These are phyloP conservation scores for Aquilaria yunnanensis DNA, from an alignment of 345 rosid species.

Conservation along the genomic window DNA sequence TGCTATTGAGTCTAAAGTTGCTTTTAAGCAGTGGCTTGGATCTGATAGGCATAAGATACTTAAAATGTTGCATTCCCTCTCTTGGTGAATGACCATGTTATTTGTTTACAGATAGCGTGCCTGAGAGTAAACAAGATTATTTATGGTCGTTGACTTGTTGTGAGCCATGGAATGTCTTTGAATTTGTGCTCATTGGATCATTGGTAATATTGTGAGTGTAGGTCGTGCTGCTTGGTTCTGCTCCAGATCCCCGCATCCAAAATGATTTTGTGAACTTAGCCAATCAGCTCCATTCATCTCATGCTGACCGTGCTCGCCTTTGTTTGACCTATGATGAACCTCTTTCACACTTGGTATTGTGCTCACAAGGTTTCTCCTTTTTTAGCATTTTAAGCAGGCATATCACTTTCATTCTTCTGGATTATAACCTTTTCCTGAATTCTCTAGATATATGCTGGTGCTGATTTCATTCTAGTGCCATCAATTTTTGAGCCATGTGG, in stretches of 20 bases:
- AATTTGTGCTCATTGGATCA: conserved; percentile 1
- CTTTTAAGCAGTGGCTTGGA: conserved; percentile 1
- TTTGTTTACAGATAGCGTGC: not conserved
- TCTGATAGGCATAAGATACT: not conserved
- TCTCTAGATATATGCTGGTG: conserved; percentile 80
- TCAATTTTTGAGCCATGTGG: conserved; percentile 98
- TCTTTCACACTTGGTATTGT: conserved; percentile 83
- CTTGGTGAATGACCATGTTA: not conserved
- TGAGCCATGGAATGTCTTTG: not conserved
- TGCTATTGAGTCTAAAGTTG: not conserved
- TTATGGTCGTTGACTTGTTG: not conserved
- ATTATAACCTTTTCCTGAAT: conserved; percentile 4
- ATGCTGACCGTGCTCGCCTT: conserved; percentile 66
- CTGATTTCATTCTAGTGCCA: conserved; percentile 89
- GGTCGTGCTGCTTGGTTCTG: conserved; percentile 93
- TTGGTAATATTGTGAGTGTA: conserved; percentile 26
- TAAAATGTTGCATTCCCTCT: not conserved
- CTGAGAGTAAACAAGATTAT: not conserved
- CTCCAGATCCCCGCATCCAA: conserved; percentile 95
- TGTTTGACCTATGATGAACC: conserved; percentile 91
- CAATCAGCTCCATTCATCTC: conserved; percentile 63
- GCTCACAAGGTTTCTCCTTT: conserved; percentile 7
- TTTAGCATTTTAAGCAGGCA: not conserved
- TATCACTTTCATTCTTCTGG: not conserved
- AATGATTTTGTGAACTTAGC: conserved; percentile 84